Percentiles rank a stretch among this genome's conserved stretches.
Conservation (phyloP, 2,329 filamentous ascomycete species). For the Dactylellina parvicollis region DNA sequence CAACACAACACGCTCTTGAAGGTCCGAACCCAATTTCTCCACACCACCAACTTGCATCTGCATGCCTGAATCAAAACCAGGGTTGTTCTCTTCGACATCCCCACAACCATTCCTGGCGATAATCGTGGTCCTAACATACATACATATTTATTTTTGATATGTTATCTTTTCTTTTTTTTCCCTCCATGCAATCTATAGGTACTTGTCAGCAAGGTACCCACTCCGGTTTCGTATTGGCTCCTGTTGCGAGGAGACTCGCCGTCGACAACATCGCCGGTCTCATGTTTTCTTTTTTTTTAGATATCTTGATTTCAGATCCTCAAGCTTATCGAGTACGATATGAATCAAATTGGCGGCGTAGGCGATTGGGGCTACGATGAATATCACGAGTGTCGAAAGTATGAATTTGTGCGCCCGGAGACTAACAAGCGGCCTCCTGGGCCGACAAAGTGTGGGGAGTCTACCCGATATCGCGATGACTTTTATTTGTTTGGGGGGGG, state of each 20-base stretch:
- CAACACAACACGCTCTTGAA: conserved; percentile 2
- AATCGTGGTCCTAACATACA: too few species aligned
- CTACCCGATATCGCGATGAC: background rate
- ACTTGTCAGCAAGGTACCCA: conserved; percentile 10
- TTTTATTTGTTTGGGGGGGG: background rate
- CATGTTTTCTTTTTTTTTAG: conserved; percentile 15
- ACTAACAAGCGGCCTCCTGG: conserved; percentile 13
- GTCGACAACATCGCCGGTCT: conserved; percentile 2
- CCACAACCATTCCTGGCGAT: conserved; percentile 25
- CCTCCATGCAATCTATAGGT: conserved; percentile 3
- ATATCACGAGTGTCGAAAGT: conserved; percentile 14
- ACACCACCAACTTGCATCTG: conserved; percentile 19
- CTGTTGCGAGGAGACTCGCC: background rate
- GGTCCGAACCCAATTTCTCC: conserved; percentile 18
- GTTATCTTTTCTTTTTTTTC: background rate
- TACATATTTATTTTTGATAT: background rate
- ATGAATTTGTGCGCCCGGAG: conserved; percentile 31
- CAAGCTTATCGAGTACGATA: conserved; percentile 27
- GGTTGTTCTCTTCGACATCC: conserved; percentile 11
- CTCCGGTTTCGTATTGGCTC: background rate
- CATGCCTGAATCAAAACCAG: conserved; percentile 10
- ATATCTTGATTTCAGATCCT: conserved; percentile 1
- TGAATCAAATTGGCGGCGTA: conserved; percentile 13
- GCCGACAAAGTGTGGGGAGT: background rate
- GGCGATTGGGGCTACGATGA: conserved; percentile 31